Conservation (phyloP, 2,329 filamentous ascomycete species). For the Colletotrichum caudatum region DNA sequence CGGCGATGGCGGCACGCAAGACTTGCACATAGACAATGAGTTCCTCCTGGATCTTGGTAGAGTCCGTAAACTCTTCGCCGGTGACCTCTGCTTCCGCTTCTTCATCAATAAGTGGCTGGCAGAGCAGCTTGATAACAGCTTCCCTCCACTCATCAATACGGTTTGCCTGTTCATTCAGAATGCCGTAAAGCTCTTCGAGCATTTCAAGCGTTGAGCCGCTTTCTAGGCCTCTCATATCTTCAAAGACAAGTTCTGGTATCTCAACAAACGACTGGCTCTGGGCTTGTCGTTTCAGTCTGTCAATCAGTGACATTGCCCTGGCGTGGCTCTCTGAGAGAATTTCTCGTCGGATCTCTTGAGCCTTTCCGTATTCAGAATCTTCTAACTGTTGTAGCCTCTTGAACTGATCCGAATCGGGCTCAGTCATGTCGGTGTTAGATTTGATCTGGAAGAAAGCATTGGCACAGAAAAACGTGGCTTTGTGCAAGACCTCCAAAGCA, state of each 20-base stretch:
- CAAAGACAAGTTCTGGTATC: slow-evolving; percentile 69
- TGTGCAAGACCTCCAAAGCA: slow-evolving; percentile 84
- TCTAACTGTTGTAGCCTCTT: slow-evolving; percentile 76
- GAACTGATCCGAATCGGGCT: slow-evolving; percentile 76
- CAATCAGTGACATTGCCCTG: slow-evolving; percentile 75
- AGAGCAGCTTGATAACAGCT: slow-evolving; percentile 76
- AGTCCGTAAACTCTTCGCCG: slow-evolving; percentile 90
- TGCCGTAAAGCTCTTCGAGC: slow-evolving; percentile 72
- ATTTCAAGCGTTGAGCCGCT: slow-evolving; percentile 74
- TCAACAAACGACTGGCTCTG: slow-evolving; percentile 67
- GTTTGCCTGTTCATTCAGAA: slow-evolving; percentile 78
- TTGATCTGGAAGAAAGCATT: slow-evolving; percentile 89
- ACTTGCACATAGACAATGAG: slow-evolving; percentile 88
- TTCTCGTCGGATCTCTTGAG: slow-evolving; percentile 82
- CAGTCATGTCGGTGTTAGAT: slow-evolving; percentile 72
- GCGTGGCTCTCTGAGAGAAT: slow-evolving; percentile 72
- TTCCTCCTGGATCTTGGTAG: slow-evolving; percentile 88
- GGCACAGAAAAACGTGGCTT: slow-evolving; percentile 85
- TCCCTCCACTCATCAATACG: slow-evolving; percentile 81
- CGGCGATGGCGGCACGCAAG: slow-evolving; percentile 79
- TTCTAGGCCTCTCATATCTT: slow-evolving; percentile 76
- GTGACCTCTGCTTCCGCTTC: slow-evolving; percentile 79
- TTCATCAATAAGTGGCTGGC: slow-evolving; percentile 84
- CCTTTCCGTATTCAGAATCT: slow-evolving; percentile 78
- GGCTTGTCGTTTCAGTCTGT: slow-evolving; percentile 66